Evolutionary conservation across 108 stramenopile genomes (phyloP).

Genomic region (Skeletonema marinoi): DNA sequence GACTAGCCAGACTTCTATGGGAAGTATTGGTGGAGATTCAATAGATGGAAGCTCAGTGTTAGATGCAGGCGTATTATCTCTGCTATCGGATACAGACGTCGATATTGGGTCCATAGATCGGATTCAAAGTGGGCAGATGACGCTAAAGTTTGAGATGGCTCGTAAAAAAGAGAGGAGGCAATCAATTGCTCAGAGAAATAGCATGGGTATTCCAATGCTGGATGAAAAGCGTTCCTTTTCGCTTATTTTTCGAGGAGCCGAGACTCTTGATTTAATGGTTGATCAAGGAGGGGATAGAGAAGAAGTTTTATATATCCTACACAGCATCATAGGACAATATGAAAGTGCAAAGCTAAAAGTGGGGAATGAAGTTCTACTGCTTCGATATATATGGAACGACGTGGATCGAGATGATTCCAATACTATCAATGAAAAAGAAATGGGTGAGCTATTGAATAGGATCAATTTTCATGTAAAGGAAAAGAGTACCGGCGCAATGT

Average conservation of each 20-base stretch:
- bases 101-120: constrained; percentile 84
- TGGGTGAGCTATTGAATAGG: constrained; percentile 49
- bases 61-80: constrained; percentile 9
- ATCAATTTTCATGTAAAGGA: constrained; percentile 50
- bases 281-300: constrained; percentile 54
- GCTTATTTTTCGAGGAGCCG: constrained; percentile 79
- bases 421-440: constrained; percentile 59
- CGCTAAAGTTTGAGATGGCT: constrained; percentile 61
- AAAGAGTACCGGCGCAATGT: constrained; percentile 42
- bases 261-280: constrained; percentile 82
- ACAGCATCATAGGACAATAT: constrained; percentile 61
- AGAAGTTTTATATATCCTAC: constrained; percentile 68
- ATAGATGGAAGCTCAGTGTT: constrained; percentile 18
- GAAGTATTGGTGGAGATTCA: constrained; percentile 21
- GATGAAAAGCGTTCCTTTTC: constrained; percentile 71
- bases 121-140: constrained; percentile 80
- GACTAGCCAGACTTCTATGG: constrained; percentile 9
- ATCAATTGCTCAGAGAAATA: constrained; percentile 21
- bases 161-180: constrained; percentile 49
- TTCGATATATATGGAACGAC: constrained; percentile 42
- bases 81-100: constrained; percentile 28
- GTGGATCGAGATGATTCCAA: constrained; percentile 58
- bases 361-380: constrained; percentile 69
- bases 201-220: constrained; percentile 39
- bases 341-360: constrained; percentile 63